phyloP scores from a whole-genome alignment of 2,329 filamentous ascomycete genomes.

The Penicillium decumbens region DNA sequence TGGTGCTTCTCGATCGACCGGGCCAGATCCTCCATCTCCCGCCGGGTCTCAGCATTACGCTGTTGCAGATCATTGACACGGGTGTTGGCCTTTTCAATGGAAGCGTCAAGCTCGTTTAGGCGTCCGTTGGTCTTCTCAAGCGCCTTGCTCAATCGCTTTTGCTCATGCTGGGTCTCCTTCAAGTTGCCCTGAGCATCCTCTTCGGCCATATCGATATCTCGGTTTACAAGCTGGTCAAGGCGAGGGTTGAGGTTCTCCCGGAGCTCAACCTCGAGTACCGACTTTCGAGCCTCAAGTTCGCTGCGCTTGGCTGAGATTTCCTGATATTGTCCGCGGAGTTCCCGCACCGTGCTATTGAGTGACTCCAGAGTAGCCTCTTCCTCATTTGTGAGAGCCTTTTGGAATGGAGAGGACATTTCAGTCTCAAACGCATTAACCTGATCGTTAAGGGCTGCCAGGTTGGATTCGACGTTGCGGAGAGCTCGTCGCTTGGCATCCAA shows the following conservation, averaged over 20 bases:
- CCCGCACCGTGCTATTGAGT: constrained; percentile 64
- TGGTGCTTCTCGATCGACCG: constrained; percentile 77
- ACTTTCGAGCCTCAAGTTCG: constrained; percentile 75
- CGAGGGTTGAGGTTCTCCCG: constrained; percentile 83
- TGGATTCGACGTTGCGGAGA: constrained; percentile 64
- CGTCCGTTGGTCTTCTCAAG: constrained; percentile 64
- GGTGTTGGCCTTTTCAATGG: constrained; percentile 58
- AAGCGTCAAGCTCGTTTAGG: constrained; percentile 68
- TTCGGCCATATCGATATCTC: constrained; percentile 63
- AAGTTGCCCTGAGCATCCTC: constrained; percentile 60
- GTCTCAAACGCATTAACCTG: constrained; percentile 71
- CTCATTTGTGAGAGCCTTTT: constrained; percentile 75
- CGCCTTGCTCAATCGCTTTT: constrained; percentile 69
- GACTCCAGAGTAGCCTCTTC: constrained; percentile 77
- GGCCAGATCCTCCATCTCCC: constrained; percentile 69
- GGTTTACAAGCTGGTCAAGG: constrained; percentile 76
- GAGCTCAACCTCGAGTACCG: constrained; percentile 77
- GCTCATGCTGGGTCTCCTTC: constrained; percentile 72
- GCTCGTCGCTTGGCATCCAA: constrained; percentile 66
- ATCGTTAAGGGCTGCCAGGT: constrained; percentile 70
- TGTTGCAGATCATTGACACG: constrained; percentile 58
- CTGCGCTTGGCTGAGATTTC: constrained; percentile 68
- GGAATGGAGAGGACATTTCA: constrained; percentile 82
- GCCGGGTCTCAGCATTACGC: constrained; percentile 59
- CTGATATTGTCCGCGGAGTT: constrained; percentile 71